These are phyloP conservation scores for Avena sativa DNA, from an alignment of 176 grass and related monocot species.

Conservation along the genomic window DNA sequence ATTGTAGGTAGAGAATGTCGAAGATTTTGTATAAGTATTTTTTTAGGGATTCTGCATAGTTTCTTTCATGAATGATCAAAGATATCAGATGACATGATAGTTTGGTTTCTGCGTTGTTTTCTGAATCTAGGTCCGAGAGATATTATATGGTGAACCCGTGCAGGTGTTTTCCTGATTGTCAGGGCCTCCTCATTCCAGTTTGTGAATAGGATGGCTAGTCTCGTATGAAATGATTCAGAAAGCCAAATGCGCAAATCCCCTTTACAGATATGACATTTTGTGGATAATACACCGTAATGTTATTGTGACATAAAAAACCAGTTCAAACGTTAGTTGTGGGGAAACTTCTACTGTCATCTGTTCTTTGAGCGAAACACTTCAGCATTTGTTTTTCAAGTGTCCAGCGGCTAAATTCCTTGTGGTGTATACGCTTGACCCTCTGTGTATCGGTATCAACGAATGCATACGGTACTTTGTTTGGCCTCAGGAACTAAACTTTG, in stretches of 20 bases:
- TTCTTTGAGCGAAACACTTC: not conserved
- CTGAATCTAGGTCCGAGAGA: not conserved
- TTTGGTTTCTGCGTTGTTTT: slow-evolving; percentile 1
- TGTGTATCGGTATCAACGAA: not conserved
- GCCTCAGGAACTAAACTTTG: too few relatives aligned
- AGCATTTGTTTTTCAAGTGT: not conserved
- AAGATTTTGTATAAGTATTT: not conserved
- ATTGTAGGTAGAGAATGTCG: not conserved
- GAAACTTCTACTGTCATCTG: not conserved
- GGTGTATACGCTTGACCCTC: not conserved
- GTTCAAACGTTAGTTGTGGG: not conserved
- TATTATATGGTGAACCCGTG: not conserved
- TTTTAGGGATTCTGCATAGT: not conserved
- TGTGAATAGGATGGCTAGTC: not conserved
- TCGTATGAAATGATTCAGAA: not conserved
- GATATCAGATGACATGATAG: not conserved
- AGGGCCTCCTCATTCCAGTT: too few relatives aligned
- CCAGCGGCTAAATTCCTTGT: not conserved
- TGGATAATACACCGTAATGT: not conserved
- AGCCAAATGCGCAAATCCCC: not conserved
- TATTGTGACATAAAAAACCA: not conserved
- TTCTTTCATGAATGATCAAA: not conserved
- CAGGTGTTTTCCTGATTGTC: not conserved
- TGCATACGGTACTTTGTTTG: not conserved
- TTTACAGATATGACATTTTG: not conserved